Evolutionary conservation across 345 rosid genomes (phyloP).

Genomic region (Turritis glabra): DNA sequence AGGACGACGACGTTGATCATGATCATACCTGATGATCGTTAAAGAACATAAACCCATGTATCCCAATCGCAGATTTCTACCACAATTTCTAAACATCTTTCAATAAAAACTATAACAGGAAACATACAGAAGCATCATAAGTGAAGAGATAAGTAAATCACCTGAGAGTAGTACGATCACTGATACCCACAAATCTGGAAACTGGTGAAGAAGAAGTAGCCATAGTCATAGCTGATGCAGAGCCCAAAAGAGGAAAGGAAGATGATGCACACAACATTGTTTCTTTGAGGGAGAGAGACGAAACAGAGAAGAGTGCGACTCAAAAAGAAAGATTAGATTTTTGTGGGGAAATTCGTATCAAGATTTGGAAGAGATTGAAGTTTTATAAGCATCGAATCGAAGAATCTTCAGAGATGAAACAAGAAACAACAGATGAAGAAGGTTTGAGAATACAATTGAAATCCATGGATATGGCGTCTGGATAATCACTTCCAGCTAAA

Average conservation of each 20-base stretch:
- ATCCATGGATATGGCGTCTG: slow-evolving; percentile 41
- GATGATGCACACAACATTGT: slow-evolving; percentile 44
- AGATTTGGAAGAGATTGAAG: slow-evolving; percentile 9
- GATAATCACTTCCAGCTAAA: slow-evolving; percentile 47
- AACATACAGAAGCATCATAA: neutral
- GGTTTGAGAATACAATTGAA: slow-evolving; percentile 29
- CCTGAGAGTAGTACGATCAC: slow-evolving; percentile 37
- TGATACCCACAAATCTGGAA: slow-evolving; percentile 21
- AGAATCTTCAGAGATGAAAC: slow-evolving; percentile 7
- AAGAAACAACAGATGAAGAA: slow-evolving; percentile 10
- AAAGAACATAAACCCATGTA: slow-evolving; percentile 65
- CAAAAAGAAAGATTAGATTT: neutral
- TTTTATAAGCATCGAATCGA: slow-evolving; percentile 25
- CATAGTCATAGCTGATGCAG: slow-evolving; percentile 36
- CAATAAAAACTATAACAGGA: neutral
- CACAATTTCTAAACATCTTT: slow-evolving; percentile 30
- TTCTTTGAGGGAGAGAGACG: slow-evolving; percentile 6
- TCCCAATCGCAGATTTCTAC: slow-evolving; percentile 47
- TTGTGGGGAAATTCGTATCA: neutral
- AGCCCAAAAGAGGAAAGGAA: slow-evolving; percentile 28
- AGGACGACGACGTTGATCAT: slow-evolving; percentile 51
- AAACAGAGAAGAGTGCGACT: slow-evolving; percentile 22
- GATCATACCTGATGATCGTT: slow-evolving; percentile 78
- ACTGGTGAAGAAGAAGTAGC: slow-evolving; percentile 23
- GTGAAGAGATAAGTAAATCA: slow-evolving; percentile 24